Evolutionary conservation across 2,329 filamentous ascomycete genomes (phyloP).

Genomic region (Fusarium incarnatum): DNA sequence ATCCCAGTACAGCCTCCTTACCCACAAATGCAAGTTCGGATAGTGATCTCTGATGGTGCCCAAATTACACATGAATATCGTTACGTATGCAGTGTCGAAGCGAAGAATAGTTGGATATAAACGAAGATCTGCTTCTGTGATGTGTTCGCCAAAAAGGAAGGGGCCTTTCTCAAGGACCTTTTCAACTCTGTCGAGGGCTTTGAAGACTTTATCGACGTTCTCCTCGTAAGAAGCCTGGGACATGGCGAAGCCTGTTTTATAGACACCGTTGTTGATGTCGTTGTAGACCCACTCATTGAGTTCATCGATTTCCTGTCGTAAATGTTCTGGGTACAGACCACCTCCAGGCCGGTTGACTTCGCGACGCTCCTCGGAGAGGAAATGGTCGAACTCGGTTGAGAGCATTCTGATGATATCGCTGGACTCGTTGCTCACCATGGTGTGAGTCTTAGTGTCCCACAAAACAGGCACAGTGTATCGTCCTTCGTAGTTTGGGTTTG

Average conservation of each 20-base stretch:
- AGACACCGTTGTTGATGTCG: slow-evolving; percentile 62
- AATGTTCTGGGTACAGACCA: slow-evolving; percentile 67
- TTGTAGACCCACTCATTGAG: slow-evolving; percentile 76
- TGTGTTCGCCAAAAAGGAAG: slow-evolving; percentile 71
- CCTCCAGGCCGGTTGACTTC: slow-evolving; percentile 62
- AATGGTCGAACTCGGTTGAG: slow-evolving; percentile 76
- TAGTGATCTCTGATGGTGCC: slow-evolving; percentile 73
- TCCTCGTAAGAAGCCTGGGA: slow-evolving; percentile 74
- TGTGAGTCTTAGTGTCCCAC: slow-evolving; percentile 74
- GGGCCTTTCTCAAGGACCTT: slow-evolving; percentile 62
- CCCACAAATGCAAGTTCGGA: slow-evolving; percentile 75
- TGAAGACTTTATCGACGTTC: slow-evolving; percentile 70
- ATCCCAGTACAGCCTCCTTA: slow-evolving; percentile 79
- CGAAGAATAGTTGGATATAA: slow-evolving; percentile 74
- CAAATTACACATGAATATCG: slow-evolving; percentile 73
- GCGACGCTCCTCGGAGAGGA: slow-evolving; percentile 64
- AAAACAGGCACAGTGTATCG: slow-evolving; percentile 81
- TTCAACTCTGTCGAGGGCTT: slow-evolving; percentile 73
- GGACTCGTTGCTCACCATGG: slow-evolving; percentile 85
- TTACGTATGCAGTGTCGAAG: slow-evolving; percentile 76
- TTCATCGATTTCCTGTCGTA: slow-evolving; percentile 69
- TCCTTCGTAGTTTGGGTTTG: slow-evolving; percentile 73
- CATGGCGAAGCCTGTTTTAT: slow-evolving; percentile 72
- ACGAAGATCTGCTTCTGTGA: slow-evolving; percentile 78
- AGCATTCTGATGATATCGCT: slow-evolving; percentile 88